Conservation (phyloP, 768 basidiomycete genomes). For the Tricholoma saponaceum region DNA sequence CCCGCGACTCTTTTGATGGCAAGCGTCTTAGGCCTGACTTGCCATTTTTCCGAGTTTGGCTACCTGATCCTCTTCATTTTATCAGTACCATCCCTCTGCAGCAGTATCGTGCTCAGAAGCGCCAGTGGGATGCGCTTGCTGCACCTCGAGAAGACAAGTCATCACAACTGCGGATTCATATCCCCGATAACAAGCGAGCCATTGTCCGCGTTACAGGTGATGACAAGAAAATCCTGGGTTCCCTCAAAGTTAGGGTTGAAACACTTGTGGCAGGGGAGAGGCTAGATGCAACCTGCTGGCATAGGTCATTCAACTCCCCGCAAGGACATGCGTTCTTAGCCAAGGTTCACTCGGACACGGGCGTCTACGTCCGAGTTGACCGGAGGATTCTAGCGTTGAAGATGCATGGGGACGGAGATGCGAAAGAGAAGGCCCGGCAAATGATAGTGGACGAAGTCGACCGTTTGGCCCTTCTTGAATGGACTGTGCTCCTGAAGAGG, state of each 20-base stretch:
- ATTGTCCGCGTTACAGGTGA: slow-evolving; percentile 45
- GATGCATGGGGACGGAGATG: slow-evolving; percentile 38
- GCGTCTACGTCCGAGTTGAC: slow-evolving; percentile 43
- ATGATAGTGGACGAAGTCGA: slow-evolving; percentile 46
- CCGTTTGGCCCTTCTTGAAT: slow-evolving; percentile 40
- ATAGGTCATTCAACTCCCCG: slow-evolving; percentile 32
- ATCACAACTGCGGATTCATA: slow-evolving; percentile 27
- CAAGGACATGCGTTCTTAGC: slow-evolving; percentile 31
- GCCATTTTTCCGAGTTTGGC: slow-evolving; percentile 32
- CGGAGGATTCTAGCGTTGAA: slow-evolving; percentile 40
- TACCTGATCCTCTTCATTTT: slow-evolving; percentile 50
- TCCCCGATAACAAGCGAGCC: slow-evolving; percentile 17
- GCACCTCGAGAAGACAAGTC: slow-evolving; percentile 30
- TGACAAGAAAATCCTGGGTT: slow-evolving; percentile 49
- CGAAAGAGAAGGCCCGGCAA: slow-evolving; percentile 37
- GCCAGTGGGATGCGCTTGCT: slow-evolving; percentile 43
- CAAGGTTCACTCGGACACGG: slow-evolving; percentile 29
- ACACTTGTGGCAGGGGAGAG: slow-evolving; percentile 47
- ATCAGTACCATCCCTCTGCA: slow-evolving; percentile 40
- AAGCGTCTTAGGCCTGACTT: slow-evolving; percentile 25
- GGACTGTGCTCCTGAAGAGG: slow-evolving; percentile 32
- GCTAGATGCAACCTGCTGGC: slow-evolving; percentile 44
- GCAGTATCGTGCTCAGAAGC: slow-evolving; percentile 49
- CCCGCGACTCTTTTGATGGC: slow-evolving; percentile 30
- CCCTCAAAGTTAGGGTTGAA: slow-evolving; percentile 58